Percentiles rank a stretch among this genome's conserved stretches.
These are phyloP conservation scores for Fusarium xyrophilum DNA, from an alignment of 2,329 filamentous ascomycete species.

Conservation along the genomic window DNA sequence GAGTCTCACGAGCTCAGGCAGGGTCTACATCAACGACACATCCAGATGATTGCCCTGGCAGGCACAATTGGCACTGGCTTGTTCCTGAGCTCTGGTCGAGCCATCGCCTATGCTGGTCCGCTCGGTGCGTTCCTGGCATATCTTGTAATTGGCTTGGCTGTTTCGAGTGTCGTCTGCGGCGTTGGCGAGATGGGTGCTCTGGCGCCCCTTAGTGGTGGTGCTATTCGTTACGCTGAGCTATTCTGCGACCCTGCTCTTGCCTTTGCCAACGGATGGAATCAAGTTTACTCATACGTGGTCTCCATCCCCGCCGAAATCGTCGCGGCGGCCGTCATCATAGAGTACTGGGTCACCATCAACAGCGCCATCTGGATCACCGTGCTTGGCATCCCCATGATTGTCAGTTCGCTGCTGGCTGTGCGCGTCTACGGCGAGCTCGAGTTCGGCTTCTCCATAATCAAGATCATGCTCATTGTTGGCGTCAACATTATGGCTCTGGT, in stretches of 20 bases:
- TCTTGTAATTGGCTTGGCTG: not conserved
- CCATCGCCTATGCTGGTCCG: not conserved
- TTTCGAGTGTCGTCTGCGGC: not conserved
- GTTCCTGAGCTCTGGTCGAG: not conserved
- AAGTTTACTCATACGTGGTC: not conserved
- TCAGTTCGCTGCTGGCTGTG: not conserved
- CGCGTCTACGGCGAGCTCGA: constrained; percentile 2
- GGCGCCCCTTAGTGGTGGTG: constrained; percentile 3
- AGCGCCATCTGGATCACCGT: constrained; percentile 5
- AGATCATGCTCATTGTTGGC: constrained; percentile 5
- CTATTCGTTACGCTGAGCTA: not conserved
- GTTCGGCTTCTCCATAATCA: constrained; percentile 2
- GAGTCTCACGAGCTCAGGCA: not conserved
- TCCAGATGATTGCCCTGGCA: constrained; percentile 4
- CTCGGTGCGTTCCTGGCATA: not conserved
- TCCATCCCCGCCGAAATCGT: constrained; percentile 5
- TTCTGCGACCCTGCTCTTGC: not conserved
- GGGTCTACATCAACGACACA: not conserved
- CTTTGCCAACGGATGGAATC: constrained; percentile 3
- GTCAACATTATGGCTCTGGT: constrained; percentile 2
- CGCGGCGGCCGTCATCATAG: constrained; percentile 4
- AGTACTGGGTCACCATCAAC: constrained; percentile 1
- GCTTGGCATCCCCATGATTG: not conserved
- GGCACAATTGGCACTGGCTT: not conserved
- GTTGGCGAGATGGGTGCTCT: constrained; percentile 7